phyloP scores from a whole-genome alignment of 352 stramenopile genomes.

The Aphanomyces astaci region DNA sequence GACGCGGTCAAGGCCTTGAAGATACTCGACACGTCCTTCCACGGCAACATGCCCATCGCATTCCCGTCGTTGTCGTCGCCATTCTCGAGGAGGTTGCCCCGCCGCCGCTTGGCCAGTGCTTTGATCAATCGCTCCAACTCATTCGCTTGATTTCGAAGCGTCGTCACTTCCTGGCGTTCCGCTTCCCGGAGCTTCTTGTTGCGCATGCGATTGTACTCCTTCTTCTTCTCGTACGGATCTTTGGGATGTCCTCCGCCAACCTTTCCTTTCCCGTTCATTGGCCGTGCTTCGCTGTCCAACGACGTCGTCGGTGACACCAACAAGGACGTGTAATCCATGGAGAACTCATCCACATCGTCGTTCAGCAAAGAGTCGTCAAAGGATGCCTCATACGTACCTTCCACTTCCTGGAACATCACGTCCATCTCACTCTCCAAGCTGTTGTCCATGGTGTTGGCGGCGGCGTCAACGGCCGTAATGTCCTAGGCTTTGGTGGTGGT shows the following conservation, averaged over 20 bases:
- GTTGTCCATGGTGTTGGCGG: no score
- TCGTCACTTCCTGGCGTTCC: constrained; percentile 8
- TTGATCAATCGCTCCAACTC: constrained; percentile 10
- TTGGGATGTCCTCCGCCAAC: neutral
- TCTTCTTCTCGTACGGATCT: constrained; percentile 21
- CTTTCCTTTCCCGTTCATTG: neutral
- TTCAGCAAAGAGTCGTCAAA: neutral
- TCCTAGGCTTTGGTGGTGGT: no score
- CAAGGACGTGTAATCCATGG: neutral
- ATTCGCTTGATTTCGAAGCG: neutral
- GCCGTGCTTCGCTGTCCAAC: neutral
- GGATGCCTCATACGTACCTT: neutral
- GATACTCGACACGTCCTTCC: constrained; percentile 16
- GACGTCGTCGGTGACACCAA: neutral
- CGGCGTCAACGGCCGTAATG: no score
- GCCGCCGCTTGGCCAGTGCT: neutral
- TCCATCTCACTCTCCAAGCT: no score
- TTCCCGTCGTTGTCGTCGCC: no score
- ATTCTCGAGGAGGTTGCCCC: neutral
- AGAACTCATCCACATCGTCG: constrained; percentile 2
- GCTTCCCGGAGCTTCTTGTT: constrained; percentile 1
- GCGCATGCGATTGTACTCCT: constrained; percentile 14
- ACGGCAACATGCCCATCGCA: constrained; percentile 8
- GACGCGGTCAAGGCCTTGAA: constrained; percentile 6
- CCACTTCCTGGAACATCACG: no score